Percentiles rank a stretch among this genome's conserved stretches.
Evolutionary conservation across 495 filamentous ascomycete genomes (phyloP).

Genomic region (Hypoxylon fuscum): DNA sequence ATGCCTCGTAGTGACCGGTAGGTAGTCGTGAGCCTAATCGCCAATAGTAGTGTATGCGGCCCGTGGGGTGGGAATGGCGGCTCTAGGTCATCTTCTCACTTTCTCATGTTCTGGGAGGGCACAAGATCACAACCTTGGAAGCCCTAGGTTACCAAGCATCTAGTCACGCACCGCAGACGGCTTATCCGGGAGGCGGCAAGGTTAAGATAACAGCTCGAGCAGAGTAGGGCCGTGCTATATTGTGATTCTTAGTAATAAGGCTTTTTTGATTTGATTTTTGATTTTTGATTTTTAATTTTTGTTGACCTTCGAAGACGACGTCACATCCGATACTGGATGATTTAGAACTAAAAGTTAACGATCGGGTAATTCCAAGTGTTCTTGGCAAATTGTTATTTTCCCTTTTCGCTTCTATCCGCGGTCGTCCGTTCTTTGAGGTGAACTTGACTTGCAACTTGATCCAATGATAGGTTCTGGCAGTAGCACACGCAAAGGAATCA

Average conservation of each 20-base stretch:
- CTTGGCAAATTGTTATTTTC: too few species aligned
- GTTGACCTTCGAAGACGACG: too few species aligned
- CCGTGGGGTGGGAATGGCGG: background rate
- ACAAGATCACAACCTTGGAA: slow-evolving; percentile 15
- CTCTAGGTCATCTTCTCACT: slow-evolving; percentile 5
- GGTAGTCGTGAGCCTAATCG: slow-evolving; percentile 2
- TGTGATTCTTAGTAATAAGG: background rate
- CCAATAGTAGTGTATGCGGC: background rate
- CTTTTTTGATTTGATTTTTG: too few species aligned
- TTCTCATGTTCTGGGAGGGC: background rate
- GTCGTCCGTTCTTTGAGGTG: too few species aligned
- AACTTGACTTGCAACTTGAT: too few species aligned
- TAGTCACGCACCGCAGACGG: slow-evolving; percentile 16
- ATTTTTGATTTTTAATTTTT: too few species aligned
- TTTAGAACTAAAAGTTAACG: too few species aligned
- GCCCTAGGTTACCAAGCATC: too few species aligned
- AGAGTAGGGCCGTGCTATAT: background rate
- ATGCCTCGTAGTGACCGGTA: slow-evolving; percentile 5
- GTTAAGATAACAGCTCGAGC: background rate
- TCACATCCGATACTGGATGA: too few species aligned
- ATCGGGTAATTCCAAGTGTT: too few species aligned
- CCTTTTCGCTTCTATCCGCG: too few species aligned
- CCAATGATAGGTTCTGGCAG: slow-evolving; percentile 34
- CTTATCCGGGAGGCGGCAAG: background rate
- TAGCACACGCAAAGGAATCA: slow-evolving; percentile 29